Conservation (phyloP, 371 early-diverging fungal species). For the Amoeboaphelidium protococcarum region DNA sequence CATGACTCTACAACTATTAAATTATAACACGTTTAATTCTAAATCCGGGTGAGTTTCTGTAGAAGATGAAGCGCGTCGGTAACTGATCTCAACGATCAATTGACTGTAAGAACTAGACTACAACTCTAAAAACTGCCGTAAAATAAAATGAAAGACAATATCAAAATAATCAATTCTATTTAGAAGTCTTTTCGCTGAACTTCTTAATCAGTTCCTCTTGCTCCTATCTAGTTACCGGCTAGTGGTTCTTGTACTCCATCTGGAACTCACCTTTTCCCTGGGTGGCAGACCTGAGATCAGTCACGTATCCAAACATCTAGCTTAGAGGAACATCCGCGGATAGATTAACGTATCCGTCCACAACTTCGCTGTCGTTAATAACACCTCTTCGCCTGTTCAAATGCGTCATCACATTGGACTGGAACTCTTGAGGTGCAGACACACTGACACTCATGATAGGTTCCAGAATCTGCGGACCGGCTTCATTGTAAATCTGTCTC, state of each 20-base stretch:
- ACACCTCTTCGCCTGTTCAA: conserved; percentile 90
- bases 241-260: conserved; percentile 85
- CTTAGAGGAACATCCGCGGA: conserved; percentile 69
- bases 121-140: no score
- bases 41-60: no score
- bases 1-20: no score
- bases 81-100: no score
- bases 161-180: background rate
- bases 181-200: conserved; percentile 17
- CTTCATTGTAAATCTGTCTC: conserved; percentile 45
- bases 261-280: conserved; percentile 95
- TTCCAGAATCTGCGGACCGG: conserved; percentile 61
- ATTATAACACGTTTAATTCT: no score
- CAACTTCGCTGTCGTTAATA: conserved; percentile 72
- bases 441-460: conserved; percentile 88
- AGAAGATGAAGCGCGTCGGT: no score
- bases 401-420: conserved; percentile 51
- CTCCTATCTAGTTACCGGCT: conserved; percentile 42
- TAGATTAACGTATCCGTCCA: conserved; percentile 68
- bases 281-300: conserved; percentile 73
- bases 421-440: conserved; percentile 75
- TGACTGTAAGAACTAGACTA: no score
- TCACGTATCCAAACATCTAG: conserved; percentile 93
- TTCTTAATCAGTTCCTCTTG: conserved; percentile 67
- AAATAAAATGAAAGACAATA: background rate